Percentiles rank a stretch among this genome's conserved stretches.
Evolutionary conservation across 2,329 filamentous ascomycete species (phyloP).

Genomic region (Cladophialophora yegresii): DNA sequence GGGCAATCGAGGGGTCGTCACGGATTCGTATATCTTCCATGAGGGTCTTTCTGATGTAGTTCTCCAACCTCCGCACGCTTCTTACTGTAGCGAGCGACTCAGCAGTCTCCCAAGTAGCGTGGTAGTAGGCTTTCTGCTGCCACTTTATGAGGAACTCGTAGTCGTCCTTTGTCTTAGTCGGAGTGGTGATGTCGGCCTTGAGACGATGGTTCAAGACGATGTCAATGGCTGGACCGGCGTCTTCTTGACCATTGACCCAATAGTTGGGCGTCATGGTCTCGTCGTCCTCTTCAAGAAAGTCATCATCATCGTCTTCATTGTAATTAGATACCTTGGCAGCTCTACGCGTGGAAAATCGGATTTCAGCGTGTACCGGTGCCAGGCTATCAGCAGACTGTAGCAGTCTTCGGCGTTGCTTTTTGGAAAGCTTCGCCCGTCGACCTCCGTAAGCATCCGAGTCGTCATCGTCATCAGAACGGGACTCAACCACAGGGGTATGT

Average conservation of each 20-base stretch:
- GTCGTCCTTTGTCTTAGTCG: slow-evolving; percentile 61
- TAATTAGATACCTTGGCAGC: slow-evolving; percentile 69
- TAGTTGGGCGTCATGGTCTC: slow-evolving; percentile 68
- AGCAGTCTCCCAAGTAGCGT: slow-evolving; percentile 90
- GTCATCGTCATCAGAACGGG: slow-evolving; percentile 64
- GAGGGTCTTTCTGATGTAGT: slow-evolving; percentile 86
- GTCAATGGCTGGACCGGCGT: slow-evolving; percentile 83
- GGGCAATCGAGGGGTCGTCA: slow-evolving; percentile 71
- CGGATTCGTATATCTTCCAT: slow-evolving; percentile 76
- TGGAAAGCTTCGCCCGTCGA: slow-evolving; percentile 68
- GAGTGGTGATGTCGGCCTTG: slow-evolving; percentile 62
- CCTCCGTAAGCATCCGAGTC: slow-evolving; percentile 74
- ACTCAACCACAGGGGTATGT: slow-evolving; percentile 49
- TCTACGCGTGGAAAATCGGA: slow-evolving; percentile 87
- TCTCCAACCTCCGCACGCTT: slow-evolving; percentile 86
- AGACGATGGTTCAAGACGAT: slow-evolving; percentile 83
- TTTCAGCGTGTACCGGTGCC: slow-evolving; percentile 70
- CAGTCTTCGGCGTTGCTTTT: slow-evolving; percentile 74
- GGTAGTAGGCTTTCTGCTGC: slow-evolving; percentile 92
- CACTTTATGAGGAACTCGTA: slow-evolving; percentile 95
- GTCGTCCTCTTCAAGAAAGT: slow-evolving; percentile 57
- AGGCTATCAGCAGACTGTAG: slow-evolving; percentile 65
- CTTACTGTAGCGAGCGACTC: slow-evolving; percentile 73
- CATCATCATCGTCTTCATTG: slow-evolving; percentile 65
- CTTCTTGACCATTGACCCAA: slow-evolving; percentile 69